Percentiles rank a stretch among this genome's conserved stretches.
Conservation (phyloP, 306 rosid genomes). For the Rosa persica region DNA sequence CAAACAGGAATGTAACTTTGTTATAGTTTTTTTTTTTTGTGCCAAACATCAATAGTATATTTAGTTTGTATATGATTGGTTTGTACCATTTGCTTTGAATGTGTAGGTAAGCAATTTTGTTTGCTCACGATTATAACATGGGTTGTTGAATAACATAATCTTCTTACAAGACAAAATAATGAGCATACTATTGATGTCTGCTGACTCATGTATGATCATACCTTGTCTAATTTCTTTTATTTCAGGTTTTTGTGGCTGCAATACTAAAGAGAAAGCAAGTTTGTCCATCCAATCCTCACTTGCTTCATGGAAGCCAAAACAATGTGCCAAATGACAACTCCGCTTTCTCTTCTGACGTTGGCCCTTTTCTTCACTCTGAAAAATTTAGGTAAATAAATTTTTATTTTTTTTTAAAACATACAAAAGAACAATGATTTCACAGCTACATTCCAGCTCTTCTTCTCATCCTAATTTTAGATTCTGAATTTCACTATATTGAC, state of each 20-base stretch:
- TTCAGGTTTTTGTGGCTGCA: slow-evolving; percentile 94
- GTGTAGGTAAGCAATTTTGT: slow-evolving; percentile 16
- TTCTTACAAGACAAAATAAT: background rate
- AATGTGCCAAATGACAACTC: slow-evolving; percentile 13
- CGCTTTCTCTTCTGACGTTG: slow-evolving; percentile 30
- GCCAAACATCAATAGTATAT: background rate
- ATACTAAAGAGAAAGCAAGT: slow-evolving; percentile 63
- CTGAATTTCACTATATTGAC: background rate
- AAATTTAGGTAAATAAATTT: slow-evolving; percentile 64
- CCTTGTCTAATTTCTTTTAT: background rate
- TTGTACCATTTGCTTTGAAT: slow-evolving; percentile 9
- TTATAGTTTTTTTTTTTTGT: background rate
- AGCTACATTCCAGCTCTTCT: background rate
- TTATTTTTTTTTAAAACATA: too few species aligned
- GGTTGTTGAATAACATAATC: slow-evolving; percentile 19
- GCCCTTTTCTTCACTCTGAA: slow-evolving; percentile 35
- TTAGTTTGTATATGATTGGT: background rate
- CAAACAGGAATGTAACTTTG: background rate
- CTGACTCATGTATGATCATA: slow-evolving; percentile 18
- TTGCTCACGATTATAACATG: slow-evolving; percentile 9
- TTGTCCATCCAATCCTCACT: slow-evolving; percentile 60
- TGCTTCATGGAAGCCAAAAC: slow-evolving; percentile 59
- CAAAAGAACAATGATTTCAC: background rate
- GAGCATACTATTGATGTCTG: slow-evolving; percentile 9
- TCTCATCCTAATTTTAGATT: background rate